Conservation (phyloP, 768 basidiomycete genomes). For the Pleurotus citrinopileatus region DNA sequence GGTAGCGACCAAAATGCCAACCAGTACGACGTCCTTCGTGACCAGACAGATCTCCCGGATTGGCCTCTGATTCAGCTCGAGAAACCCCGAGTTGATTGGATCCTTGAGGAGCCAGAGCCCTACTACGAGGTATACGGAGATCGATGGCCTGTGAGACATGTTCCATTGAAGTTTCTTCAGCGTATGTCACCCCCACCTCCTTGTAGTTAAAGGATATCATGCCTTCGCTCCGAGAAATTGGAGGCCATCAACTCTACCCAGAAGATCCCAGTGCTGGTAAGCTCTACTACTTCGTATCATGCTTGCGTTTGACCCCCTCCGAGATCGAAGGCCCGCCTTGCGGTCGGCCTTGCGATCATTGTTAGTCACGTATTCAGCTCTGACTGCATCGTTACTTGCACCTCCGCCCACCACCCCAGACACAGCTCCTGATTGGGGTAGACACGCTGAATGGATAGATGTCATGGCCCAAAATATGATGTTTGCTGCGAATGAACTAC, state of each 20-base stretch:
- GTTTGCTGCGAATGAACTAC: constrained; percentile 85
- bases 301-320: neutral
- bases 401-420: constrained; percentile 47
- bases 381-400: constrained; percentile 71
- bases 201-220: constrained; percentile 77
- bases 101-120: constrained; percentile 73
- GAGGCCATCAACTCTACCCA: constrained; percentile 80
- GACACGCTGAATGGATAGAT: constrained; percentile 78
- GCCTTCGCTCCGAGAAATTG: constrained; percentile 77
- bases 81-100: constrained; percentile 89
- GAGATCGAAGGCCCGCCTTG: constrained; percentile 79
- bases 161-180: constrained; percentile 14
- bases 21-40: constrained; percentile 64
- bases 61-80: constrained; percentile 77
- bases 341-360: constrained; percentile 71
- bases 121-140: constrained; percentile 86
- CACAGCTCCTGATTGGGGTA: constrained; percentile 66
- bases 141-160: constrained; percentile 74
- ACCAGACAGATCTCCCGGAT: constrained; percentile 72
- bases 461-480: constrained; percentile 84
- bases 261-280: constrained; percentile 67
- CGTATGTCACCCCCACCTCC: constrained; percentile 6
- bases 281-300: neutral
- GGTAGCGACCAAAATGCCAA: constrained; percentile 35
- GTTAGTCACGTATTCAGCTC: constrained; percentile 72